Evolutionary conservation across 2,329 filamentous ascomycete genomes (phyloP).

Genomic region (Talaromyces sp.): DNA sequence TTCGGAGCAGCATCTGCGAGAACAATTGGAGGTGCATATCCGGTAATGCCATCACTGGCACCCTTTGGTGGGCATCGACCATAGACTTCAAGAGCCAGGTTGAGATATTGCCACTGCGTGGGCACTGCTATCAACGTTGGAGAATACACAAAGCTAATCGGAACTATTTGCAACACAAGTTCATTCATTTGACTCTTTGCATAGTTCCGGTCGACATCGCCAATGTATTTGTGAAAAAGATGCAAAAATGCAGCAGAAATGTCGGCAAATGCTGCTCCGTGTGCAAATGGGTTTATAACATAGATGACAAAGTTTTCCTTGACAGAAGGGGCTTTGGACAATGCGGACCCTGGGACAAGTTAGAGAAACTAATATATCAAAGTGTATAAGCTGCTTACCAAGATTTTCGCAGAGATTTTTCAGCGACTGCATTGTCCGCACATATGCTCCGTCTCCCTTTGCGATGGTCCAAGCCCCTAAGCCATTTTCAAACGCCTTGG

Average conservation of each 20-base stretch:
- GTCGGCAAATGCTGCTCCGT: conserved; percentile 41
- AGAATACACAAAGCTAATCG: conserved; percentile 49
- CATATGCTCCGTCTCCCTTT: conserved; percentile 23
- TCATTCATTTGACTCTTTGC: conserved; percentile 34
- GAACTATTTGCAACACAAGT: conserved; percentile 53
- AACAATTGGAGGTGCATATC: conserved; percentile 48
- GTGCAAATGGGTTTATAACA: conserved; percentile 51
- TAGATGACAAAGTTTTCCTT: conserved; percentile 50
- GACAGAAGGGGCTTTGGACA: conserved; percentile 26
- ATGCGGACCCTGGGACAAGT: conserved; percentile 26
- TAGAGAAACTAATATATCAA: neutral
- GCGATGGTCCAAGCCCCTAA: conserved; percentile 31
- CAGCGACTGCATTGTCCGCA: conserved; percentile 28
- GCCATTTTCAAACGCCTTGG: conserved; percentile 33
- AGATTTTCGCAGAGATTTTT: conserved; percentile 30
- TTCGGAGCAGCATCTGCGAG: conserved; percentile 49
- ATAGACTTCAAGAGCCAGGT: conserved; percentile 53
- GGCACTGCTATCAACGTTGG: conserved; percentile 48
- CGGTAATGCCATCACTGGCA: conserved; percentile 30
- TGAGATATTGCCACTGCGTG: conserved; percentile 42
- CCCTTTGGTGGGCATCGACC: conserved; percentile 49
- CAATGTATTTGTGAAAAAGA: conserved; percentile 50
- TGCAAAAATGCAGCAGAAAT: conserved; percentile 53
- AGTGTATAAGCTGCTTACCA: conserved; percentile 19
- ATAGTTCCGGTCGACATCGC: conserved; percentile 28